Conservation (phyloP, 805 yeast genomes). For the Metschnikowia gruessii region DNA sequence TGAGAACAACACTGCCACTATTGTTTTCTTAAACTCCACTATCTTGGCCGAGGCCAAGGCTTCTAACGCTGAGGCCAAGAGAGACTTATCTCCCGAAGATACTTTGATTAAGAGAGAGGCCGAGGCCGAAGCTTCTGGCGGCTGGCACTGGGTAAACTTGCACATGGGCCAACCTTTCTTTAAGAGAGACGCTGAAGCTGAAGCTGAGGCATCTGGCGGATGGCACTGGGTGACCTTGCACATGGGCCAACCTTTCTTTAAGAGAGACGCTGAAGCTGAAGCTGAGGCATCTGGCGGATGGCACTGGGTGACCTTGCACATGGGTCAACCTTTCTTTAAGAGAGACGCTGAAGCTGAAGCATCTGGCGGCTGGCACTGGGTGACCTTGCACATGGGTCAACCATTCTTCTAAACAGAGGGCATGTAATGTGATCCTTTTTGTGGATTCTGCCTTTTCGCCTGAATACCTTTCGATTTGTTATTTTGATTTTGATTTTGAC, state of each 20-base stretch:
- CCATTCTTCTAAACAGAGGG: background rate
- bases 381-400: conserved; percentile 1
- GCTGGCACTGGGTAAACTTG: no score
- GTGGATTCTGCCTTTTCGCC: no score
- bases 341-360: conserved; percentile 17
- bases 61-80: conserved; percentile 5
- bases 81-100: conserved; percentile 3
- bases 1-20: conserved; percentile 11
- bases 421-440: no score
- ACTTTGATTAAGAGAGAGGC: conserved; percentile 18
- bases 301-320: conserved; percentile 1
- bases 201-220: no score
- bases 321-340: conserved; percentile 9
- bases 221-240: no score
- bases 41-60: conserved; percentile 16
- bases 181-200: conserved; percentile 18
- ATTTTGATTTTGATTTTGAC: no score
- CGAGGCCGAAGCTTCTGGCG: background rate
- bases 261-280: conserved; percentile 16
- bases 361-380: conserved; percentile 8
- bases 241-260: conserved; percentile 2
- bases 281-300: conserved; percentile 1
- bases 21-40: conserved; percentile 20
- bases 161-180: background rate
- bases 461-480: no score